phyloP scores from a whole-genome alignment of 495 filamentous ascomycete genomes.

The Arthonia radiata region DNA sequence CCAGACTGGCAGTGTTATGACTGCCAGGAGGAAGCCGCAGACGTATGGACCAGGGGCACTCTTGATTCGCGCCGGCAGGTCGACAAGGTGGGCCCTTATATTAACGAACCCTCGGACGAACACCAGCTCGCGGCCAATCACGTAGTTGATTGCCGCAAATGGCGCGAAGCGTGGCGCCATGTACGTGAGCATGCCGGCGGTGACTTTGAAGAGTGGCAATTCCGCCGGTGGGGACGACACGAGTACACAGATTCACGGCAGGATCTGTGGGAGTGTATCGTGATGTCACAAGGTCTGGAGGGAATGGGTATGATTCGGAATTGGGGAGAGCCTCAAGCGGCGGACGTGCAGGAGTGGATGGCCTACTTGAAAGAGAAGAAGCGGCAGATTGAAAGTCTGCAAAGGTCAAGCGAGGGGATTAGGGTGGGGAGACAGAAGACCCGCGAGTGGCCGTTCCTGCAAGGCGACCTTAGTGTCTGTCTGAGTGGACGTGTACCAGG shows the following conservation, averaged over 20 bases:
- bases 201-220: too few species aligned
- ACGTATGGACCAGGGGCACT: constrained; percentile 1
- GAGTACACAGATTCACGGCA: constrained; percentile 3
- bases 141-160: too few species aligned
- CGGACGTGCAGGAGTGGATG: constrained; percentile 1
- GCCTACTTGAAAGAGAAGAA: constrained; percentile 4
- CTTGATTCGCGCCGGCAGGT: constrained; percentile 2
- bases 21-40: constrained; percentile 1
- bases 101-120: too few species aligned
- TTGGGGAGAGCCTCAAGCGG: neutral
- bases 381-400: constrained; percentile 2
- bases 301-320: constrained; percentile 4
- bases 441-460: constrained; percentile 4
- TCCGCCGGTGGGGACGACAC: too few species aligned
- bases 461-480: constrained; percentile 4
- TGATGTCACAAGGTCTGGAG: constrained; percentile 6
- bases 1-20: constrained; percentile 7
- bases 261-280: constrained; percentile 3
- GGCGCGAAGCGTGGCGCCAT: too few species aligned
- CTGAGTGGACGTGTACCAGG: constrained; percentile 3
- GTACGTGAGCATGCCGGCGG: too few species aligned
- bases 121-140: too few species aligned
- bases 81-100: too few species aligned
- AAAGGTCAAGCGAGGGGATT: constrained; percentile 1
- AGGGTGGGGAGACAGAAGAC: constrained; percentile 1